Base-by-base conservation (phyloP, 108 stramenopile species). In the Pseudonitzschia delicatissima region DNA sequence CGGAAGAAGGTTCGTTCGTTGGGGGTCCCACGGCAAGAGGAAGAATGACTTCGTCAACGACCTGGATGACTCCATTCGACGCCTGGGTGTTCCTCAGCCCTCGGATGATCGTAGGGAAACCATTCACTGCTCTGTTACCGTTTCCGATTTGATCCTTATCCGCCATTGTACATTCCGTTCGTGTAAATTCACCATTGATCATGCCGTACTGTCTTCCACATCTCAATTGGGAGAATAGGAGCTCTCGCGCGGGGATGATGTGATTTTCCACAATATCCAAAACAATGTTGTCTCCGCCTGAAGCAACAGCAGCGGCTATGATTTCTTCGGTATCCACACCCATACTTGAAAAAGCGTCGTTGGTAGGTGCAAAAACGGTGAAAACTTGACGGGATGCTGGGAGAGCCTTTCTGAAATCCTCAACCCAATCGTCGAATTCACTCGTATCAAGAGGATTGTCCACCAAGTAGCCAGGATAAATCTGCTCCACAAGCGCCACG, bases 361-460 rank as follows among this genome's bases (percentile, higher is more conserved):
- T 55, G 29, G 53, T 55, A n/a, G 53, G 53, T 18, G 53, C 53
- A 18, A 55, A 55, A 4, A 55, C 53, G 53, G 53, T 55, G n/a
- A 33, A 55, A 55, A 33, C 7, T 0, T 1, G 0, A n/a, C 31
- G 0, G n/a, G n/a, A n/a, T n/a, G n/a, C n/a, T n/a, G n/a, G n/a
- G 40, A 42, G 15, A 11, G 11, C 40, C 15, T 15, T 42, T 42
- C 0, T 42, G 40, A 42, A 42, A 15, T 42, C 40, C 0, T 0
- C 11, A 42, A 15, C 15, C 15, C 40, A 11, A 42, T 42, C 15
- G 40, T 42, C 11, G 40, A 1, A 42, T 15, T 42, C 40, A 15
- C 40, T 42, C 40, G 11, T 42, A n/a, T n/a, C n/a, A n/a, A n/a
- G n/a, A n/a, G n/a, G n/a, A n/a, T n/a, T n/a, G n/a, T n/a, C n/a